These are phyloP conservation scores for Paraglomus occultum DNA, from an alignment of 192 early-diverging fungal genomes.

Conservation along the genomic window DNA sequence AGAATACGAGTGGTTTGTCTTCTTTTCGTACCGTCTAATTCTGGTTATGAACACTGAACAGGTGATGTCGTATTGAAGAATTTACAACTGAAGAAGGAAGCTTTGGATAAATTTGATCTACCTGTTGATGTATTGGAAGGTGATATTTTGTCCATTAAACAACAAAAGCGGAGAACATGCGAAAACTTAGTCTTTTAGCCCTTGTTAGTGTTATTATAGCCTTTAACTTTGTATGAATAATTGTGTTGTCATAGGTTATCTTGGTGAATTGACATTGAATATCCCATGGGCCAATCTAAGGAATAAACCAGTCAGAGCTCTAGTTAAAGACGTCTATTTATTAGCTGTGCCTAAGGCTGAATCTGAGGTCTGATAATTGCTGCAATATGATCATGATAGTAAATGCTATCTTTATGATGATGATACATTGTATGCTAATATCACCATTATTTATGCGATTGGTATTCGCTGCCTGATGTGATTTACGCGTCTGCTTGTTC, in stretches of 20 bases:
- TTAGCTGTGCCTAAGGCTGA: slow-evolving; percentile 81
- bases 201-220: slow-evolving; percentile 5
- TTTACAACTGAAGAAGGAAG: slow-evolving; percentile 82
- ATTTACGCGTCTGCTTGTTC: too few species aligned
- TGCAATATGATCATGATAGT: neutral
- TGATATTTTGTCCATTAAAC: slow-evolving; percentile 28
- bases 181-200: neutral
- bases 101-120: slow-evolving; percentile 90
- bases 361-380: slow-evolving; percentile 46
- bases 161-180: neutral
- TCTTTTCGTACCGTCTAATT: neutral
- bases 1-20: too few species aligned
- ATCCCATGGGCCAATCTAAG: slow-evolving; percentile 98
- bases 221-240: neutral
- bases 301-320: slow-evolving; percentile 86
- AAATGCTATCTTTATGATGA: neutral
- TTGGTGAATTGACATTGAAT: slow-evolving; percentile 88
- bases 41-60: slow-evolving; percentile 32
- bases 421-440: slow-evolving; percentile 1
- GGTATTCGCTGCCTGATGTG: too few species aligned
- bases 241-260: slow-evolving; percentile 59
- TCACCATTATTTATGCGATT: too few species aligned
- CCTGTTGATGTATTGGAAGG: slow-evolving; percentile 92
- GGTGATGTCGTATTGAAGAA: slow-evolving; percentile 96
- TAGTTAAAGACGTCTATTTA: slow-evolving; percentile 86